Evolutionary conservation across 371 early-diverging fungal genomes (phyloP).

Genomic region (Sporodiniella umbellata): DNA sequence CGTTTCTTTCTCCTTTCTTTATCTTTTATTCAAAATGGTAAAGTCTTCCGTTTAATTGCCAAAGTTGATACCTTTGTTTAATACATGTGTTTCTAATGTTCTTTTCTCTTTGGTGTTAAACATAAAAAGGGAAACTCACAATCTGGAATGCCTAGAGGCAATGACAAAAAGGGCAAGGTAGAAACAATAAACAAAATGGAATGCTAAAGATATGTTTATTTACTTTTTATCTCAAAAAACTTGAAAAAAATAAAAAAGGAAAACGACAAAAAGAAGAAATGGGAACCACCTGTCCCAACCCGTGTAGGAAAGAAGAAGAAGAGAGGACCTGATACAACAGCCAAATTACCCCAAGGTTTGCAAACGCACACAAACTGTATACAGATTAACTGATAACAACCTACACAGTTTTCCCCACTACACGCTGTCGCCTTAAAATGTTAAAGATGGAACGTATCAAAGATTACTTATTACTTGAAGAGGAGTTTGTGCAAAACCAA

Average conservation of each 20-base stretch:
- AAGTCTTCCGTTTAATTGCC: background rate
- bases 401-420: slow-evolving; percentile 87
- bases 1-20: background rate
- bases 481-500: slow-evolving; percentile 98
- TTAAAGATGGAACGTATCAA: slow-evolving; percentile 96
- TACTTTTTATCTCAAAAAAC: slow-evolving; percentile 1
- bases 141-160: slow-evolving; percentile 64
- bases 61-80: background rate
- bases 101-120: too few species aligned
- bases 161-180: slow-evolving; percentile 62
- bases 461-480: slow-evolving; percentile 96
- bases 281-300: slow-evolving; percentile 98
- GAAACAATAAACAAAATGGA: background rate
- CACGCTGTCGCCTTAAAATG: slow-evolving; percentile 95
- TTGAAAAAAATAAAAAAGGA: too few species aligned
- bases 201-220: background rate
- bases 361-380: background rate
- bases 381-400: background rate
- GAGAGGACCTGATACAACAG: slow-evolving; percentile 92
- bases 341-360: slow-evolving; percentile 89
- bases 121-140: slow-evolving; percentile 70
- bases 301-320: slow-evolving; percentile 97
- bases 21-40: background rate
- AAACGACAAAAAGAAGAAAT: slow-evolving; percentile 91
- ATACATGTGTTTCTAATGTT: too few species aligned